Percentiles rank a stretch among this genome's conserved stretches.
Conservation (phyloP, 177 flowering plant genomes). For the Vitis hybrid region DNA sequence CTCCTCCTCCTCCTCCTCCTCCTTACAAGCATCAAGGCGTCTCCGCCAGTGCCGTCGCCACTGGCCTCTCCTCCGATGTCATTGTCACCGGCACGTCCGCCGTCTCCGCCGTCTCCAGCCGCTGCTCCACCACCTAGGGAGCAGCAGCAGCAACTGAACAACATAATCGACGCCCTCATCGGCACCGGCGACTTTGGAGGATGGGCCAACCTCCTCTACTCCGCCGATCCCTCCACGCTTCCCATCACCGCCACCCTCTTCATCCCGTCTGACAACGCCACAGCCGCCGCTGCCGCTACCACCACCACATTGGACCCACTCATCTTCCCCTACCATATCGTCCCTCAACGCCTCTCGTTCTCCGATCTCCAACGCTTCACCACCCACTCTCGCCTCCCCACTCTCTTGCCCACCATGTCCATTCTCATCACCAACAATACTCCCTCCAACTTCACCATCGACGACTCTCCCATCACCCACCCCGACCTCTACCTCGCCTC, state of each 20-base stretch:
- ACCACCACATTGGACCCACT: slow-evolving; percentile 23
- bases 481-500: slow-evolving; percentile 49
- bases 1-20: neutral
- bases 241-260: slow-evolving; percentile 57
- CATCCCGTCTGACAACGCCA: slow-evolving; percentile 42
- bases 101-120: neutral
- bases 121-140: neutral
- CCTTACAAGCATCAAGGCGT: neutral
- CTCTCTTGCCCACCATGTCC: slow-evolving; percentile 46
- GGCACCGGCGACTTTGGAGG: slow-evolving; percentile 54
- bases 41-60: slow-evolving; percentile 1
- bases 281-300: slow-evolving; percentile 7
- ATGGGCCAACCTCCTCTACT: slow-evolving; percentile 55
- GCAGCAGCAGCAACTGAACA: slow-evolving; percentile 29
- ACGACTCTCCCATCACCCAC: slow-evolving; percentile 34
- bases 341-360: slow-evolving; percentile 62
- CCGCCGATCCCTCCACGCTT: slow-evolving; percentile 31
- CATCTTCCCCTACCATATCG: slow-evolving; percentile 48
- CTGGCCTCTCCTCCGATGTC: slow-evolving; percentile 7
- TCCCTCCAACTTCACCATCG: slow-evolving; percentile 44
- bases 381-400: slow-evolving; percentile 50
- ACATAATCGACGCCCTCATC: slow-evolving; percentile 57
- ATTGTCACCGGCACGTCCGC: slow-evolving; percentile 3
- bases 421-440: slow-evolving; percentile 60
- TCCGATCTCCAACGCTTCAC: slow-evolving; percentile 38